Evolutionary conservation across 2,329 filamentous ascomycete genomes (phyloP).

Genomic region (Hypoxylon sp.): DNA sequence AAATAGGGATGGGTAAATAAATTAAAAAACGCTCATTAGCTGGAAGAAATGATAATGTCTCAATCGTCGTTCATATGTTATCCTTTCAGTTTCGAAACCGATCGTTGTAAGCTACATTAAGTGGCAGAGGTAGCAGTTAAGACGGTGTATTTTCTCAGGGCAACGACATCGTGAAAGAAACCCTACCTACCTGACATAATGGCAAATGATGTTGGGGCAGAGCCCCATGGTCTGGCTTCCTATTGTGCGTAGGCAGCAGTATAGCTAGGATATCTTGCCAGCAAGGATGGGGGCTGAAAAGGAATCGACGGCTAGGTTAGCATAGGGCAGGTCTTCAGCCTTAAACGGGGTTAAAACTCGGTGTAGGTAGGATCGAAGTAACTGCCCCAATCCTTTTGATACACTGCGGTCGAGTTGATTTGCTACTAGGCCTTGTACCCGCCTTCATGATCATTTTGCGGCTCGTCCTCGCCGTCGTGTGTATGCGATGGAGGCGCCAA

Average conservation of each 20-base stretch:
- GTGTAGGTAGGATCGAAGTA: not conserved
- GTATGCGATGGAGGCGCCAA: too few species aligned
- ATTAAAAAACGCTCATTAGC: conserved; percentile 1
- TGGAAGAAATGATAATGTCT: not conserved
- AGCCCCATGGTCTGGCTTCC: not conserved
- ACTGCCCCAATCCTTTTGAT: not conserved
- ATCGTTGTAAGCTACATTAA: not conserved
- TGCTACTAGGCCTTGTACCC: too few species aligned
- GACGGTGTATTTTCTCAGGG: not conserved
- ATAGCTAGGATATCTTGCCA: not conserved
- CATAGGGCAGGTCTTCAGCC: not conserved
- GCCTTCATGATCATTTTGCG: too few species aligned
- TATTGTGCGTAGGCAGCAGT: not conserved
- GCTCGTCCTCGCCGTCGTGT: too few species aligned
- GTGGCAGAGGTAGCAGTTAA: not conserved
- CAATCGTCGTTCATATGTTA: not conserved
- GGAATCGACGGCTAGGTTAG: not conserved
- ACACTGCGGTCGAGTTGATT: too few species aligned
- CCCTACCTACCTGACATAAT: too few species aligned
- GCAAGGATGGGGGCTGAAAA: not conserved
- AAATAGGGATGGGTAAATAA: not conserved
- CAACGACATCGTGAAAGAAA: not conserved
- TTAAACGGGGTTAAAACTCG: not conserved
- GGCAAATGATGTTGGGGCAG: not conserved
- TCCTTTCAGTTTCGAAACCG: not conserved